Base-by-base conservation (phyloP, 257 asterid genomes). In the Solanum gracilifrons region DNA sequence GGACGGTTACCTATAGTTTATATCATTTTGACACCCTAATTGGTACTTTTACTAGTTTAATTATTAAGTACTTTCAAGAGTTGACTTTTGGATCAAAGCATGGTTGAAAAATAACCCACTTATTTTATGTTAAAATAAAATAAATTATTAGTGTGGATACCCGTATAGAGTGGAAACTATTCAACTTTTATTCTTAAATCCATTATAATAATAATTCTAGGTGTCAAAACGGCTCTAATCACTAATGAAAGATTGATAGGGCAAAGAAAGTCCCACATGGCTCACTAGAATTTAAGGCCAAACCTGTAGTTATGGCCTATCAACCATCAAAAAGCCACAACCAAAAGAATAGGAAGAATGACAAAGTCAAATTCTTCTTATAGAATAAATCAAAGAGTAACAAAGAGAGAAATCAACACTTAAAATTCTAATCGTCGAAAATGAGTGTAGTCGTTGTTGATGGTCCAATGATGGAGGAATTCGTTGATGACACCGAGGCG, bases 361-460 rank as follows among this genome's bases (percentile, higher is more conserved):
- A 69, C 5, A 69, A 69, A 31, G 39, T 69, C 76, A 29, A 6
- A 29, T 69, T 27, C 33, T 69, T 27, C 33, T 25, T 68, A 68
- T 27, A 68, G 36, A 68, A 68, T 68, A 68, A 27, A 68, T 68
- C 36, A 27, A 31, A 15, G 3, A 51, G 60, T 51, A 69, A 69
- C n/a, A 69, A 69, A 69, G 23, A 29, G 37, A 69, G 37, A 29
- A 29, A 69, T 69, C 37, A 69, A 29, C 76, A 69, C 36, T 27
- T 68, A 16, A 31, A 29, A 33, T 82, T 46, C 13, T 32, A 13
- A 29, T 16, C 37, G 25, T 21, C 8, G 69, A 87, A 58, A 66
- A 95, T 92, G 95, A 93, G 96, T 76, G 90, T 93, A 21, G 91
- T 89, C 72, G 84, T 93, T 13, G 55, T 95, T 33, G 98, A 94